These are phyloP conservation scores for Colletotrichum lupini DNA, from an alignment of 2,329 filamentous ascomycete species.

Conservation along the genomic window DNA sequence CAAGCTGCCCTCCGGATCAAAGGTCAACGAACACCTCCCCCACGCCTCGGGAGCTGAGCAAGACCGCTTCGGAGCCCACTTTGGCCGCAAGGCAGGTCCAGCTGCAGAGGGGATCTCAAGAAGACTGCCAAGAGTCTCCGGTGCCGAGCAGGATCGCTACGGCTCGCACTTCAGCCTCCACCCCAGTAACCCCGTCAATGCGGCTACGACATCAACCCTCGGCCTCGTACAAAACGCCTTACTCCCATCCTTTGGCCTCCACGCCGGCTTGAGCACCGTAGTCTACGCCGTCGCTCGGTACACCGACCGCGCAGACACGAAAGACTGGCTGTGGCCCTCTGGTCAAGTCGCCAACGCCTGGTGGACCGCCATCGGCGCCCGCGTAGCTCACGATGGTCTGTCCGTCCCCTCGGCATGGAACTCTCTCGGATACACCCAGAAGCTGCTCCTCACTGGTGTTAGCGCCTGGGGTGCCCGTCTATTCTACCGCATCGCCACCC, in stretches of 20 bases:
- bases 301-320: slow-evolving; percentile 67
- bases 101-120: slow-evolving; percentile 8
- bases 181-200: slow-evolving; percentile 31
- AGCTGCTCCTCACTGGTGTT: slow-evolving; percentile 65
- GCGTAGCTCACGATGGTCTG: slow-evolving; percentile 56
- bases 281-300: slow-evolving; percentile 63
- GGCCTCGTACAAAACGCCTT: slow-evolving; percentile 65
- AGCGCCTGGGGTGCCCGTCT: slow-evolving; percentile 68
- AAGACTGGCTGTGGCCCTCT: slow-evolving; percentile 69
- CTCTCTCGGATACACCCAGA: slow-evolving; percentile 63
- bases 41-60: slow-evolving; percentile 29
- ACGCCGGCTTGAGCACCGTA: slow-evolving; percentile 61
- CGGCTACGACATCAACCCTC: slow-evolving; percentile 42
- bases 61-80: slow-evolving; percentile 27
- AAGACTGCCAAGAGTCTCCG: slow-evolving; percentile 19
- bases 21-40: slow-evolving; percentile 27
- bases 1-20: slow-evolving; percentile 38
- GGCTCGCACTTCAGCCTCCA: slow-evolving; percentile 39
- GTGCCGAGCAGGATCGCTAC: slow-evolving; percentile 38
- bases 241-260: slow-evolving; percentile 64
- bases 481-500: slow-evolving; percentile 63
- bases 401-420: slow-evolving; percentile 57
- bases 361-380: slow-evolving; percentile 68
- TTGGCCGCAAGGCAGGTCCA: slow-evolving; percentile 23
- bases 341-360: slow-evolving; percentile 67